Percentiles rank a stretch among this genome's conserved stretches.
Conservation (phyloP, 1,139 yeast species). For the Tardiomyces digboiensis region DNA sequence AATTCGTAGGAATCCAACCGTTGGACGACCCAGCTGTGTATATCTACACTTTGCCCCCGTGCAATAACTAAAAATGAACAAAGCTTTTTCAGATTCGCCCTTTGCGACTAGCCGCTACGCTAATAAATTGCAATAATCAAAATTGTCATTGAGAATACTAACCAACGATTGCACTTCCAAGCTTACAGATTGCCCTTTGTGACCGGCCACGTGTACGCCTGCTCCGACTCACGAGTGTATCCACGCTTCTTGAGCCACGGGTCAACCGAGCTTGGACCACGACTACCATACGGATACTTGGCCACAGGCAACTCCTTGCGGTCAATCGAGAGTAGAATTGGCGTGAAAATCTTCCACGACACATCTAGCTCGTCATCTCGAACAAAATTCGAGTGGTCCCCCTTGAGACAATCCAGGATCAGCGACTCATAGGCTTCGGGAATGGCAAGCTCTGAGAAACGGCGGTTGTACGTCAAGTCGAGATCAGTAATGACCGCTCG, state of each 20-base stretch:
- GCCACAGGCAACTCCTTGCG: constrained; percentile 40
- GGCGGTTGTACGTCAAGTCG: constrained; percentile 73
- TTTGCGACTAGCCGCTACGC: no score
- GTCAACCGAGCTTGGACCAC: constrained; percentile 69
- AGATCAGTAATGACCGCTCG: constrained; percentile 79
- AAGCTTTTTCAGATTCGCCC: no score
- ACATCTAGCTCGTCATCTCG: constrained; percentile 96
- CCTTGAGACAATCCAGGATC: constrained; percentile 81
- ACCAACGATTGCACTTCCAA: background rate
- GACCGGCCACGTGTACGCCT: constrained; percentile 21
- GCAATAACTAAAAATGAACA: no score
- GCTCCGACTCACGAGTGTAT: constrained; percentile 47
- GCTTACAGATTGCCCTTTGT: constrained; percentile 15
- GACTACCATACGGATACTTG: constrained; percentile 85
- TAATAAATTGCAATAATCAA: no score
- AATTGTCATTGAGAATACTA: no score
- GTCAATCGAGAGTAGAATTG: constrained; percentile 74
- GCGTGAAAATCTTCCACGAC: constrained; percentile 91
- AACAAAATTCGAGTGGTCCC: constrained; percentile 95
- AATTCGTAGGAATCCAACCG: no score
- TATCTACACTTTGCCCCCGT: no score
- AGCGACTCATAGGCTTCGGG: constrained; percentile 98
- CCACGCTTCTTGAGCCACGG: constrained; percentile 60
- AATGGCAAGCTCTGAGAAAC: constrained; percentile 73
- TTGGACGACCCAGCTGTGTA: no score